Base-by-base conservation (phyloP, 768 basidiomycete genomes). In the Russula ochroleuca region DNA sequence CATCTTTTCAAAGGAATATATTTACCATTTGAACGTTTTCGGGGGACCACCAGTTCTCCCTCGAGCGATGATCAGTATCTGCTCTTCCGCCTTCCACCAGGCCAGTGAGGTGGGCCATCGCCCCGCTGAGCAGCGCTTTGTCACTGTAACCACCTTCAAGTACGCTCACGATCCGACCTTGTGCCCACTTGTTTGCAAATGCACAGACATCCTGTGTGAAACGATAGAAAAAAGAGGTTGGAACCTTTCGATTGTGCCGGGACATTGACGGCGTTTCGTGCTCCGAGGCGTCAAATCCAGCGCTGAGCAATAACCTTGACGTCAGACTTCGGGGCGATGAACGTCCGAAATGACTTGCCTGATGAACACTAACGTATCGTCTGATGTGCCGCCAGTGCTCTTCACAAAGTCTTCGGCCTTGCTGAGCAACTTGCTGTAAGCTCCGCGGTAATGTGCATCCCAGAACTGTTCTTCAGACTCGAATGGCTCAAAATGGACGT, bases 71-170 rank as follows among this genome's bases (percentile, higher is more conserved):
- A 28, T 33, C 25, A 10, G 41, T n/a, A 2, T 50, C 37, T 49
- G 23, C 7, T 19, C 25, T 51, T 41, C 3, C 59, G 5, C 55
- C 72, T 50, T 77, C 79, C 1, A 77, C 78, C 23, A 98, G 75
- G 5, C 94, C 95, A 8, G 77, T 76, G 2, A 96, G 73, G 72
- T 94, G 90, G 0, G 93, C 90, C 82, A 94, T 84, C 0, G 87
- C 81, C 0, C 90, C 96, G 66, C 90, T 93, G 7, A 79, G 85
- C 59, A 98, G 78, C 0, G 96, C 94, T 7, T 88, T 81, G 72
- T 98, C 94, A 69, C 91, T 92, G 70, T 98, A 98, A 1, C 95
- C 96, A 1, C 96, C 96, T 75, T 99, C 96, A 1, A 99, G 83
- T 0, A 98, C 90, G 68, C 92, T 94, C 43, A 98, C 79, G 6